Base-by-base conservation (phyloP, 202 grass and related monocot genomes). In the Zizania palustris region DNA sequence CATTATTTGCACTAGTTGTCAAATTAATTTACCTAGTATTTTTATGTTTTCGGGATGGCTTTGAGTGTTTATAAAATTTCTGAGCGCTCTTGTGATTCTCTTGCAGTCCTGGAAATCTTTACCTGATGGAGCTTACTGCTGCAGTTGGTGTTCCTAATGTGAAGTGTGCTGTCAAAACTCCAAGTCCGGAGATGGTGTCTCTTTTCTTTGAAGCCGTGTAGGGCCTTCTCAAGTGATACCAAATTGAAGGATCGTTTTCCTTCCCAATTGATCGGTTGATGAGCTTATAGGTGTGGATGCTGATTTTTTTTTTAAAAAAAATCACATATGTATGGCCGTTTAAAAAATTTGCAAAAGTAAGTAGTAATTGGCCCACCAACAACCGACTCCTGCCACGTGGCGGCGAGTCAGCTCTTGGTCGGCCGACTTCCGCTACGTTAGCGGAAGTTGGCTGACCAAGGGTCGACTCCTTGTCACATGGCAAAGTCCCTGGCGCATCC, bases 171-270 rank as follows among this genome's bases (percentile, higher is more conserved):
- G 92, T 90, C 19, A 98, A 99, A 80, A 93, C 87, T 12, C 81
- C 91, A n/a, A 99, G 83, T 60, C 88, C 73, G 18, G 96, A 99
- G 71, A 85, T 90, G 86, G 89, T 83, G 21, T 74, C 96, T 4
- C 78, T 99, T 20, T 87, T 99, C 85, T 99, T 95, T 68, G 96
- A 98, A 84, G 77, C 91, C 15, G 88, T 98, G 77, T 91, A 98
- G 78, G 60, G 83, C 60, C 83, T 95, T 63, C 82, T 94, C 56
- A 88, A 80, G 87, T 98, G 83, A 98, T 0, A 21, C 37, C 6
- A 7, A 67, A 48, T 3, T 20, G 20, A 59, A 50, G 4, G 69
- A 60, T 44, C 3, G 5, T n/a, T 59, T 49, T 55, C 60, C 54
- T 62, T 66, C 79, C 42, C 74, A 73, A 35, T 74, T 36, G 49